Percentiles rank a stretch among this genome's conserved stretches.
Conservation (phyloP, 306 rosid genomes). For the Sicyos edulis region DNA sequence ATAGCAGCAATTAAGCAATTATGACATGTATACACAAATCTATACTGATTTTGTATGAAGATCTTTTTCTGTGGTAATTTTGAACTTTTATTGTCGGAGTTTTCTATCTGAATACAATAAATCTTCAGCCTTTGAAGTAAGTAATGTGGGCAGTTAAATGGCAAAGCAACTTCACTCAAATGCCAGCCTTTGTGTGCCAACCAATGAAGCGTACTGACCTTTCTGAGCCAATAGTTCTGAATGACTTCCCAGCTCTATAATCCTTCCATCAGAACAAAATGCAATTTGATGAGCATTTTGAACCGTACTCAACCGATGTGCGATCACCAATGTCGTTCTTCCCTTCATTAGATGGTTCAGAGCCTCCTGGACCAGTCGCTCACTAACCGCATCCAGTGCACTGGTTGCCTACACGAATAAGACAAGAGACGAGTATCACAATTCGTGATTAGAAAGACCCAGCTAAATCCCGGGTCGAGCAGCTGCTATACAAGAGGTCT, state of each 20-base stretch:
- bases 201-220: conserved; percentile 78
- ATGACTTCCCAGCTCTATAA: conserved; percentile 77
- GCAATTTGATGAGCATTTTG: conserved; percentile 91
- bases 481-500: too few species aligned
- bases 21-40: background rate
- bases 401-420: conserved; percentile 70
- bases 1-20: background rate
- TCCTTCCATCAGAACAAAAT: conserved; percentile 53
- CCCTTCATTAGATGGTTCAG: conserved; percentile 75
- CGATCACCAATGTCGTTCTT: conserved; percentile 85
- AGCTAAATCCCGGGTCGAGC: background rate
- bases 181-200: conserved; percentile 86
- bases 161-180: conserved; percentile 45
- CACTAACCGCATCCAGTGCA: conserved; percentile 82
- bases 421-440: background rate
- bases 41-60: background rate
- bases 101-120: background rate
- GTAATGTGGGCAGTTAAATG: background rate
- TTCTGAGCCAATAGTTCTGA: conserved; percentile 63
- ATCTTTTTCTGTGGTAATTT: background rate
- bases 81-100: background rate
- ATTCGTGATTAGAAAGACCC: conserved; percentile 15
- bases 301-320: conserved; percentile 86
- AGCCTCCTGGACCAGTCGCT: conserved; percentile 87
- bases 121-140: background rate